phyloP scores from a whole-genome alignment of 768 basidiomycete genomes.

The Paxillus involutus region DNA sequence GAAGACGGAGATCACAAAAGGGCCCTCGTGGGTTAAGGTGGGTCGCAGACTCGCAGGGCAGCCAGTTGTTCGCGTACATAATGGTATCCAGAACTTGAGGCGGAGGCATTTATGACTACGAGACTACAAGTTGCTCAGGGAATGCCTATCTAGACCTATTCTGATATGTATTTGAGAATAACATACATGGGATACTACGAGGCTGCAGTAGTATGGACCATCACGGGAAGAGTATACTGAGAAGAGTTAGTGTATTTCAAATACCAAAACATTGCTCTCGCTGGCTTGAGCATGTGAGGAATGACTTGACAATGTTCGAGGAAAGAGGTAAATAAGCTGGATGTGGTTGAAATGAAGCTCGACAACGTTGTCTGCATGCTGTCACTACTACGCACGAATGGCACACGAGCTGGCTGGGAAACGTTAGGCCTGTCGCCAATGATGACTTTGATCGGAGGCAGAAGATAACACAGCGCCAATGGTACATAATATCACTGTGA shows the following conservation, averaged over 20 bases:
- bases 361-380: constrained; percentile 28
- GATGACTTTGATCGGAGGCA: constrained; percentile 25
- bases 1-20: constrained; percentile 20
- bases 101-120: neutral
- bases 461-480: constrained; percentile 17
- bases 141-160: no score
- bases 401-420: constrained; percentile 16
- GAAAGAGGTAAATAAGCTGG: constrained; percentile 1
- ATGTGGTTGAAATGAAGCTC: constrained; percentile 12
- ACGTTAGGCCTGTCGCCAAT: constrained; percentile 13
- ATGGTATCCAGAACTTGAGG: constrained; percentile 4
- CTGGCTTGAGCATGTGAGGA: constrained; percentile 10
- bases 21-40: constrained; percentile 30
- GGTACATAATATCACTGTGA: constrained; percentile 33
- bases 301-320: constrained; percentile 10
- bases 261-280: constrained; percentile 21
- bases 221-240: neutral
- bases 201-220: neutral
- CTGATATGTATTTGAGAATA: neutral
- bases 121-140: neutral
- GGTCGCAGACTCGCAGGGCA: constrained; percentile 11
- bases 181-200: neutral
- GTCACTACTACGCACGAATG: constrained; percentile 6
- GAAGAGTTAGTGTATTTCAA: constrained; percentile 33
- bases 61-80: constrained; percentile 16